Base-by-base conservation (phyloP, 2,329 filamentous ascomycete genomes). In the Zasmidium angulare region DNA sequence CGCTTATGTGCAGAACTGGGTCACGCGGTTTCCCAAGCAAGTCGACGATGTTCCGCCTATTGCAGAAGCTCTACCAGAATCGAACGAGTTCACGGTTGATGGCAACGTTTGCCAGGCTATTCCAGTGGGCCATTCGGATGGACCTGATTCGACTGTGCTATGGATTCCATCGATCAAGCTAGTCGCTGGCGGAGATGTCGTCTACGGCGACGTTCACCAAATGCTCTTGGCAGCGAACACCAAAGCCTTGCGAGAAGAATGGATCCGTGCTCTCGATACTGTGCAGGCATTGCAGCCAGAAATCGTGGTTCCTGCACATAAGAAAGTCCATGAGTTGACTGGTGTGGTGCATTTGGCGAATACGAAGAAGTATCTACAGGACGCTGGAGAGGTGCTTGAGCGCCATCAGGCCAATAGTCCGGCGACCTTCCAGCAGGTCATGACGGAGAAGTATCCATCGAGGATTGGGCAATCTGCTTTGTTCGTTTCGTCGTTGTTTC, bases 141-240 rank as follows among this genome's bases (percentile, higher is more conserved):
- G 53, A 17, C 48, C 51, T 19, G 49, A 57, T 26, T 49, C 47
- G 14, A 60, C 58, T 2, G 46, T 60, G 6, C 53, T 60, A 2
- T 60, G 58, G 58, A 24, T 56, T 14, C 53, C 58, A 23, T 46
- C 49, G 20, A 24, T 60, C 21, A 56, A 56, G 54, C 48, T 60
- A 4, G 58, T 40, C 14, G 58, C 56, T 3, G 24, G 21, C 11
- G 58, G 58, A 21, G 59, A 61, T 46, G 59, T 61, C 1, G 31
- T 61, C 7, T 61, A 61, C 26, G 59, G 59, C 7, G 29, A 57
- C n/a, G 59, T 61, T 1, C 59, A 61, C 50, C 48, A 53, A 23
- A 61, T 58, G 59, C 36, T 61, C 6, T 26, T 46, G 10, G 22
- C 21, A 17, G 59, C 59, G 12, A 58, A 29, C n/a, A 61, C 55